Evolutionary conservation across 129 eudicot species (phyloP).

Genomic region (Dittrichia graveolens): DNA sequence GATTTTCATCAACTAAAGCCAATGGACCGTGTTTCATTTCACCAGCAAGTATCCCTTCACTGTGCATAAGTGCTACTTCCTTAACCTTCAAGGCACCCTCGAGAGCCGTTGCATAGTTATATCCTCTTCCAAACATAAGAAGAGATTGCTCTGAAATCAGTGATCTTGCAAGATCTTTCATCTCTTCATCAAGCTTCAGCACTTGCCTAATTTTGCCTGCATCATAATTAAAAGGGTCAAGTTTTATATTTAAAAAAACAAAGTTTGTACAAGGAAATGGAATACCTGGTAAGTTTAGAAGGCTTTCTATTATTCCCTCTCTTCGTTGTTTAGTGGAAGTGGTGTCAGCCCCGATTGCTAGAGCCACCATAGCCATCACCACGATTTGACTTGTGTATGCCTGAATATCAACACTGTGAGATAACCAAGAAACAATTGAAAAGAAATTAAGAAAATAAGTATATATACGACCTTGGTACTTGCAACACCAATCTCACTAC

Average conservation of each 20-base stretch:
- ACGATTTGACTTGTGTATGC: constrained; percentile 99
- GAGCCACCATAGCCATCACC: constrained; percentile 98
- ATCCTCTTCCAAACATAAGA: constrained; percentile 97
- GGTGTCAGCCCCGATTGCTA: constrained; percentile 85
- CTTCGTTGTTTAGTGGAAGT: constrained; percentile 84
- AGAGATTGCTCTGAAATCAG: constrained; percentile 90
- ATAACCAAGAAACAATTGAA: constrained; percentile 5
- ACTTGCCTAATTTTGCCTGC: constrained; percentile 78
- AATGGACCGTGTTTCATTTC: constrained; percentile 99
- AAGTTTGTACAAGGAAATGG: neutral
- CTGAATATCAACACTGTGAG: constrained; percentile 40
- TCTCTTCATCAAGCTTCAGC: constrained; percentile 84
- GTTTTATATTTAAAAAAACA: no score
- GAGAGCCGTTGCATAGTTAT: constrained; percentile 94
- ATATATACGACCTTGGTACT: constrained; percentile 77
- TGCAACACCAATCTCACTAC: constrained; percentile 97
- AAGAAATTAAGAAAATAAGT: neutral
- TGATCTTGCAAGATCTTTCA: constrained; percentile 83
- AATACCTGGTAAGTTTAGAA: constrained; percentile 76
- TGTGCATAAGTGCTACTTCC: constrained; percentile 96
- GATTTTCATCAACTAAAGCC: constrained; percentile 92
- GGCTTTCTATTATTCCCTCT: constrained; percentile 80
- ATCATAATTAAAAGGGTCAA: no score
- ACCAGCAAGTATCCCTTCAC: constrained; percentile 99
- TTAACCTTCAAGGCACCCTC: constrained; percentile 98